Base-by-base conservation (phyloP, 768 basidiomycete species). In the Asterophora lycoperdoides region DNA sequence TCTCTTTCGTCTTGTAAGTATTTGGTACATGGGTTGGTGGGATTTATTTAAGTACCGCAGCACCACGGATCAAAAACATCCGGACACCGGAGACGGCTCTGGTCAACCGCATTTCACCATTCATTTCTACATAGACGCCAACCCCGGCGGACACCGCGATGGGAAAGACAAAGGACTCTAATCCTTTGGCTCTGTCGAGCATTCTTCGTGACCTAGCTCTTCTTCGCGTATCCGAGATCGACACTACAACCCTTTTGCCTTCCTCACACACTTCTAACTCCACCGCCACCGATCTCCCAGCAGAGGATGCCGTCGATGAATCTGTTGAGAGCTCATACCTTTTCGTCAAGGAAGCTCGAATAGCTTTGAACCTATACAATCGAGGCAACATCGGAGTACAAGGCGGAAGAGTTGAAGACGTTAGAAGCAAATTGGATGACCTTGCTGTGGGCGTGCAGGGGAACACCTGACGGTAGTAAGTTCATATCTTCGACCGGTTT, bases 171-270 rank as follows among this genome's bases (percentile, higher is more conserved):
- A 70, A 70, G 38, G 67, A 68, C 46, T 58, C 48, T 17, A 75
- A 80, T 51, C 76, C 80, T 10, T 70, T 89, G 35, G 68, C 79
- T 6, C 72, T 88, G 26, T 64, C 71, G 49, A 75, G 80, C 48
- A 81, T 80, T 6, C 72, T 89, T 32, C 82, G 76, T 10, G 89
- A 91, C 64, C 77, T 91, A 18, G 86, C 88, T 5, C 64, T 87
- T 28, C 68, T 90, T 15, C 78, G 84, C 23, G 79, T 79, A 20
- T 80, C 83, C 8, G 78, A 76, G 32, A 37, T 67, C 14, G 67
- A 73, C 53, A 48, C 73, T 23, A 57, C 58, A 10, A 45, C 64
- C 46, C 51, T 68, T 41, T 17, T 62, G 48, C 56, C 64, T 54
- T 46, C 52, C 40, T 23, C 52, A 44, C 15, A 29, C 41, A 55